A percentile compares a stretch with the other conserved stretches of the same genome.
phyloP scores from a whole-genome alignment of 2,329 filamentous ascomycete species.

The Pseudogymnoascus sp. region DNA sequence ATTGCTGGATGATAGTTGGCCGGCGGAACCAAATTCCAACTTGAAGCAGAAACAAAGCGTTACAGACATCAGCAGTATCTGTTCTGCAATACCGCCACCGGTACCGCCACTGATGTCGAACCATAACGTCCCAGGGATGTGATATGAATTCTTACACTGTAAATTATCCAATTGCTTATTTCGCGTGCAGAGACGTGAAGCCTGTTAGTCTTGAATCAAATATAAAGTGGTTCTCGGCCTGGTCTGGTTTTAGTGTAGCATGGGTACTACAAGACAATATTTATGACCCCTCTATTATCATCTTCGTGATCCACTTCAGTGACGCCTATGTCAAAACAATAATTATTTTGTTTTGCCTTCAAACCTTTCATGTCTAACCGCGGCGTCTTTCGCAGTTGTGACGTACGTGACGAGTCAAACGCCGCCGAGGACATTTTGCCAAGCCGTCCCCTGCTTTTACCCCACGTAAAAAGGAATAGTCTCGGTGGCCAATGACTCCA shows the following conservation, averaged over 20 bases:
- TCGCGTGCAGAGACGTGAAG: background rate
- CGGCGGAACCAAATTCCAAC: constrained; percentile 17
- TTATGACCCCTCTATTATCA: background rate
- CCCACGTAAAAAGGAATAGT: constrained; percentile 10
- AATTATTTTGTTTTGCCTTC: constrained; percentile 1
- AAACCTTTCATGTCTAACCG: background rate
- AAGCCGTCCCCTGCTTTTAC: constrained; percentile 5
- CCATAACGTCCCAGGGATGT: constrained; percentile 12
- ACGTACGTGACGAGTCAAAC: constrained; percentile 7
- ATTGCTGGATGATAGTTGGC: constrained; percentile 46
- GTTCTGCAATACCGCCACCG: constrained; percentile 20
- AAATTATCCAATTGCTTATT: background rate
- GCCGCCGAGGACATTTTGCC: background rate
- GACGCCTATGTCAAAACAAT: background rate
- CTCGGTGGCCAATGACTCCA: constrained; percentile 8
- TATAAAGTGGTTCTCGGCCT: background rate
- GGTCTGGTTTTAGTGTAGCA: background rate
- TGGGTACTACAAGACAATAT: background rate
- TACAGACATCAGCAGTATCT: constrained; percentile 25
- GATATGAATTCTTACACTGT: constrained; percentile 10
- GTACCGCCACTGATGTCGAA: constrained; percentile 4
- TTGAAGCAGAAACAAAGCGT: constrained; percentile 24
- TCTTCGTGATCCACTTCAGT: background rate
- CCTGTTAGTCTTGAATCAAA: background rate
- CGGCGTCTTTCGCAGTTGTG: background rate